Conservation (phyloP, 1,284 basidiomycete genomes). For the Trichosporon sp. region DNA sequence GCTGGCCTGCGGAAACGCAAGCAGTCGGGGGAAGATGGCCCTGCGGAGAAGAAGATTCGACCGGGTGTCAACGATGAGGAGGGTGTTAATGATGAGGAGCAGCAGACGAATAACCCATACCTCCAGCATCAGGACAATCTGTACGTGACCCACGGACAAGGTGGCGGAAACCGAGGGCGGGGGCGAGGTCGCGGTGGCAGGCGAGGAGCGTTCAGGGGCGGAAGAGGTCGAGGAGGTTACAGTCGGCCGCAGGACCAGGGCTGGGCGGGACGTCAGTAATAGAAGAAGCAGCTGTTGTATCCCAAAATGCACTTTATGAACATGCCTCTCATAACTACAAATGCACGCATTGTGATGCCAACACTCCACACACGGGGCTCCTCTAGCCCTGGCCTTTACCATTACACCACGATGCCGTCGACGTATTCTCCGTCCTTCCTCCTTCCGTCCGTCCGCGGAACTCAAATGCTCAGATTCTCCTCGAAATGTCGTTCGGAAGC, state of each 20-base stretch:
- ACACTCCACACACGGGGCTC: constrained; percentile 15
- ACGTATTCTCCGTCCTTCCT: neutral
- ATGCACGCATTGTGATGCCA: constrained; percentile 29
- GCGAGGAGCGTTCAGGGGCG: neutral
- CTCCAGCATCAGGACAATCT: constrained; percentile 3
- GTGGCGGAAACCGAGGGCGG: neutral
- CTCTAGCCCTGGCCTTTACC: neutral
- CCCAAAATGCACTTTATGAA: constrained; percentile 8
- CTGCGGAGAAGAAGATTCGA: constrained; percentile 9
- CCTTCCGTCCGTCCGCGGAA: neutral
- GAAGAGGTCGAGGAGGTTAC: neutral
- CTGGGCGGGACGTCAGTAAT: neutral
- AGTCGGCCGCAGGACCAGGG: constrained; percentile 16
- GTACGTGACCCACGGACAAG: neutral
- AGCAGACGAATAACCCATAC: neutral
- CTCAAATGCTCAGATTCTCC: constrained; percentile 7
- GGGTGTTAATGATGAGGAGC: constrained; percentile 7
- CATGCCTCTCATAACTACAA: constrained; percentile 24
- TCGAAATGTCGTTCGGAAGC: constrained; percentile 12
- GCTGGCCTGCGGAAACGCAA: constrained; percentile 38
- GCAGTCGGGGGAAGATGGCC: neutral
- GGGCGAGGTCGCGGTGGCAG: neutral
- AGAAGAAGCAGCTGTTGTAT: neutral
- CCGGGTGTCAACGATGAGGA: too few species aligned
- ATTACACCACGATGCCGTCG: constrained; percentile 12